Evolutionary conservation across 2,329 filamentous ascomycete genomes (phyloP), one percentile per base, ranked within the genome.

Genomic region (Taxawa tesnikishii): DNA sequence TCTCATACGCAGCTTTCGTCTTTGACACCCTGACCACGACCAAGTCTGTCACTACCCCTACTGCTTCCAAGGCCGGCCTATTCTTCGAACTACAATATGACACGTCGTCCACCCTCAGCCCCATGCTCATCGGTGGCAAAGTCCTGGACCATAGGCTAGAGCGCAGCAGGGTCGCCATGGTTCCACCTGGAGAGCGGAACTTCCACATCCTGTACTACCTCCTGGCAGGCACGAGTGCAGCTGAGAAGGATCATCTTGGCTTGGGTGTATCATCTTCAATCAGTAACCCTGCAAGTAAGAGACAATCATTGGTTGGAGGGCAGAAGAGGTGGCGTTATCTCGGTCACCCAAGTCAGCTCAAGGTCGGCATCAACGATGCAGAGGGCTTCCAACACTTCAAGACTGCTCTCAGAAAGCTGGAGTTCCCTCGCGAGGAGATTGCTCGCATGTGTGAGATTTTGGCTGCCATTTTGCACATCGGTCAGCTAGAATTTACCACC

Each of bases 311-410:
- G 12, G 63, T 60, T 8, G 51, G 58, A 11, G 59, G 60, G n/a
- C 74, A 79, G 48, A 92, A 84, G 61, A 70, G 90, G 58, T 98
- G 90, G 90, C 82, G 85, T 53, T 98, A 93, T 51, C 71, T 98
- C 3, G 90, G 90, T 3, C 90, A 98, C 47, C 90, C 88, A 1
- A 94, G 88, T 0, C 90, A 98, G 58, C 70, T 98, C 42, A 96
- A 94, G 56, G 84, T 96, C 16, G 90, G 90, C 36, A 87, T 98
- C 53, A 94, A 98, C 49, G 90, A 98, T 50, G 70, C 79, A 2
- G 87, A 94, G 49, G 90, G 88, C 4, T 98, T 98, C 57, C 83
- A 93, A 51, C 79, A 96, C 32, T 96, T 98, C 69, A 96, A 96
- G 65, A 94, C 83, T 1, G 90, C 90, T 2, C 63, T 98, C 29